phyloP scores from a whole-genome alignment of 2,329 filamentous ascomycete genomes.

The Xylaria hypoxylon region DNA sequence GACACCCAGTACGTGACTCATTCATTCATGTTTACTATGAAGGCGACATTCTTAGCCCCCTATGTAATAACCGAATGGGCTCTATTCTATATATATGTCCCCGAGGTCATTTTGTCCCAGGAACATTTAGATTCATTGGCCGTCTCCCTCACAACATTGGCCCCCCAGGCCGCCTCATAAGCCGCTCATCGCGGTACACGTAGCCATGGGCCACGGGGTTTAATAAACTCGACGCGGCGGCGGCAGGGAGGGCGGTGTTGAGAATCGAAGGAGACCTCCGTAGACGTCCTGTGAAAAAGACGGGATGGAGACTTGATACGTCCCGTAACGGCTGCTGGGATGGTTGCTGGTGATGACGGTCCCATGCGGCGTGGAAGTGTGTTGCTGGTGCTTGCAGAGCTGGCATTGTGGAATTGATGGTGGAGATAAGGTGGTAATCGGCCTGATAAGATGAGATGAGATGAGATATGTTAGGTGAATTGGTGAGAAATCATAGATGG shows the following conservation, averaged over 20 bases:
- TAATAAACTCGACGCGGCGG: constrained; percentile 22
- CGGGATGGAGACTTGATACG: constrained; percentile 74
- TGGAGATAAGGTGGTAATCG: too few relatives aligned
- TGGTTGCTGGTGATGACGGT: constrained; percentile 22
- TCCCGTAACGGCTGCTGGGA: constrained; percentile 48
- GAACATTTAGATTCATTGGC: neutral
- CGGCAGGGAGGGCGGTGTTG: constrained; percentile 39
- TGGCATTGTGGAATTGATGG: constrained; percentile 26
- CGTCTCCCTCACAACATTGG: constrained; percentile 54
- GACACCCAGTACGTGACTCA: neutral
- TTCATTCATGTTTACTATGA: neutral
- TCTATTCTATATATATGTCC: neutral
- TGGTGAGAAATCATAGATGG: too few relatives aligned
- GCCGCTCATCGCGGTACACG: constrained; percentile 63
- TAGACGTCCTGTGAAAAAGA: constrained; percentile 78
- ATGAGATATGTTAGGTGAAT: neutral
- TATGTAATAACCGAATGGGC: neutral
- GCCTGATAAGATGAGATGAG: constrained; percentile 3
- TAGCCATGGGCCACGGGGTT: constrained; percentile 72
- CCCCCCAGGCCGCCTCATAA: constrained; percentile 44
- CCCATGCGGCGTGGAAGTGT: constrained; percentile 30
- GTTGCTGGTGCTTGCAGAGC: constrained; percentile 21
- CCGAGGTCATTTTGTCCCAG: neutral
- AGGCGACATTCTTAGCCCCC: neutral
- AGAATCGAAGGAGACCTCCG: constrained; percentile 63